These are phyloP conservation scores for Ophiocytium majus DNA, from an alignment of 352 stramenopile species.

Conservation along the genomic window DNA sequence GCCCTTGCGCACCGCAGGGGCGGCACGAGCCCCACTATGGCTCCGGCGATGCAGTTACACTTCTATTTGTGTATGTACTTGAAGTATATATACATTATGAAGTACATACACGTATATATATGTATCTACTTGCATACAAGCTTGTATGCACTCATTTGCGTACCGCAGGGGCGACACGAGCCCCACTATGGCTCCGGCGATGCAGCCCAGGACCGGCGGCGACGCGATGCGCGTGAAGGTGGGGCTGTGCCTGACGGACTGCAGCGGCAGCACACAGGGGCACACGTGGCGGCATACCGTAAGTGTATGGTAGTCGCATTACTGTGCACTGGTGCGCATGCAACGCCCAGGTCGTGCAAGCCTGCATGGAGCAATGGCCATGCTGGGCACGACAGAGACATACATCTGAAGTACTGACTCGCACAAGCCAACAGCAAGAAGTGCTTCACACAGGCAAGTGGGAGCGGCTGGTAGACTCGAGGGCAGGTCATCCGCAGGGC, in stretches of 20 bases:
- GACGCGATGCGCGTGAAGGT: constrained; percentile 48
- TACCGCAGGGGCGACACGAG: constrained; percentile 27
- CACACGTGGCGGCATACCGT: constrained; percentile 1
- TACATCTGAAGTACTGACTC: too few relatives aligned
- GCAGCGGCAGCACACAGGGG: constrained; percentile 17
- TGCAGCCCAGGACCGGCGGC: constrained; percentile 47
- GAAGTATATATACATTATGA: not conserved
- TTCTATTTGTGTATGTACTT: not conserved
- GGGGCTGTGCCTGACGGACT: constrained; percentile 27
- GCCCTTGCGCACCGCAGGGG: constrained; percentile 16
- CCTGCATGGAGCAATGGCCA: too few relatives aligned
- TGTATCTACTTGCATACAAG: not conserved
- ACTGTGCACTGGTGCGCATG: too few relatives aligned
- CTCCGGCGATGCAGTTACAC: constrained; percentile 37
- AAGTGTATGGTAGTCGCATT: constrained; percentile 6
- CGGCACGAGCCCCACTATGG: constrained; percentile 38
- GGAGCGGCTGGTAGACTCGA: too few relatives aligned
- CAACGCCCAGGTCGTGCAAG: too few relatives aligned
- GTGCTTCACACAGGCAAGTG: too few relatives aligned
- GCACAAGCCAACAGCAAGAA: too few relatives aligned
- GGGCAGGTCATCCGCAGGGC: too few relatives aligned
- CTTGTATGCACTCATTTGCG: too few relatives aligned
- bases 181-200: constrained; percentile 39
- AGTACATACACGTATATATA: not conserved
- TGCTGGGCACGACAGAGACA: not conserved